phyloP scores from a whole-genome alignment of 1,284 basidiomycete species.

The Austroboletus olivaceoglutinosus region DNA sequence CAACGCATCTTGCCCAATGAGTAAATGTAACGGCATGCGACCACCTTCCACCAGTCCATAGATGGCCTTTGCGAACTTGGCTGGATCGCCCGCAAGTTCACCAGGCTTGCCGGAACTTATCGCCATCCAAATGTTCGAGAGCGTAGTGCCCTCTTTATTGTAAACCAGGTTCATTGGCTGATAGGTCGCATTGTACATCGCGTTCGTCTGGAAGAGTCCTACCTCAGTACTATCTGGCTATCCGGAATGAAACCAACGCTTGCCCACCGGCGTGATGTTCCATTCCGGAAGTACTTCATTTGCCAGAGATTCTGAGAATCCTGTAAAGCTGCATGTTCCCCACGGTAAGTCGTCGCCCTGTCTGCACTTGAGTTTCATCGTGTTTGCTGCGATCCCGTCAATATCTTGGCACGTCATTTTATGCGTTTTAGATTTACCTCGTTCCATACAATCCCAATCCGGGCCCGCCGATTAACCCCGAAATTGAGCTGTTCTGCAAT shows the following conservation, averaged over 20 bases:
- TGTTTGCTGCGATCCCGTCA: not conserved
- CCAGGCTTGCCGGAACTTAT: not conserved
- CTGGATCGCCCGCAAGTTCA: not conserved
- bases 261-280: constrained; percentile 25
- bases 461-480: not conserved
- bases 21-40: constrained; percentile 2
- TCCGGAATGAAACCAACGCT: not conserved
- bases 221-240: not conserved
- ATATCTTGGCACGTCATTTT: not conserved
- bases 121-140: not conserved
- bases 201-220: constrained; percentile 2
- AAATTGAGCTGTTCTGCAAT: constrained; percentile 2
- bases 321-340: constrained; percentile 12
- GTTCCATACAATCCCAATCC: not conserved
- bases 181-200: rapidly evolving
- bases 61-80: constrained; percentile 1
- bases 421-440: not conserved
- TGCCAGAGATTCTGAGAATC: constrained; percentile 14
- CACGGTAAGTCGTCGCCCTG: not conserved
- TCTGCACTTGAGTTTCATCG: not conserved
- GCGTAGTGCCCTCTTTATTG: not conserved
- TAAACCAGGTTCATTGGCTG: constrained; percentile 4
- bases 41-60: constrained; percentile 2
- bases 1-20: constrained; percentile 9
- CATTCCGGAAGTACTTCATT: constrained; percentile 20